These are phyloP conservation scores for Saussurea involucrata DNA, from an alignment of 129 eudicot genomes.

Conservation along the genomic window DNA sequence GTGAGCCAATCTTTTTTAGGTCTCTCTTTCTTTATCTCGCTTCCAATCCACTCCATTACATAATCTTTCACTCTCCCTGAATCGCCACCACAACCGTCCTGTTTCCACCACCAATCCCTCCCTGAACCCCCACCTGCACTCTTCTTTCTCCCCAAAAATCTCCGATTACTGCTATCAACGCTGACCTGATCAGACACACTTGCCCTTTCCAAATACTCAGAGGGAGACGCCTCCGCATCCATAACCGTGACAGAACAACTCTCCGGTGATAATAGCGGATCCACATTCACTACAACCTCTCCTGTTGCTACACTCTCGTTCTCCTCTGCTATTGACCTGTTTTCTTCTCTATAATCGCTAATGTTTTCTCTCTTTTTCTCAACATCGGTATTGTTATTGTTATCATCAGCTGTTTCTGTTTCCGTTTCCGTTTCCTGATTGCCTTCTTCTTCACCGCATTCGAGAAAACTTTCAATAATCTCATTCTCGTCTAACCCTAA, in stretches of 20 bases:
- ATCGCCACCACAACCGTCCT: slow-evolving; percentile 66
- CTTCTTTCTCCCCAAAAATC: slow-evolving; percentile 56
- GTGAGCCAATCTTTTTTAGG: slow-evolving; percentile 66
- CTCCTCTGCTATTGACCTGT: slow-evolving; percentile 65
- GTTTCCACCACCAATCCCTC: slow-evolving; percentile 99
- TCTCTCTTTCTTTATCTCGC: slow-evolving; percentile 89
- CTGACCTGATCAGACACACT: slow-evolving; percentile 72
- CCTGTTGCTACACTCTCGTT: slow-evolving; percentile 66
- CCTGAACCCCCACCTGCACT: slow-evolving; percentile 53
- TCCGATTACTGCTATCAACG: slow-evolving; percentile 61
- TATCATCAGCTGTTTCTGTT: slow-evolving; percentile 30
- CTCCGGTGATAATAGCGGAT: slow-evolving; percentile 48
- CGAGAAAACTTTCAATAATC: slow-evolving; percentile 39
- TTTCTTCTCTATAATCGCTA: slow-evolving; percentile 45
- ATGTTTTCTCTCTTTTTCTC: slow-evolving; percentile 29
- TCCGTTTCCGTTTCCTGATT: slow-evolving; percentile 34
- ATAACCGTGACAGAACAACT: slow-evolving; percentile 39
- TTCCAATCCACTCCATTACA: slow-evolving; percentile 99
- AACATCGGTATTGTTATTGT: slow-evolving; percentile 13
- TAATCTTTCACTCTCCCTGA: slow-evolving; percentile 94
- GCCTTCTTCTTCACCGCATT: slow-evolving; percentile 50
- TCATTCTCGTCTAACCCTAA: slow-evolving; percentile 51
- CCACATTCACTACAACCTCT: slow-evolving; percentile 65
- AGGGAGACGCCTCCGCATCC: slow-evolving; percentile 55
- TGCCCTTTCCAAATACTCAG: slow-evolving; percentile 62